These are phyloP conservation scores for Aspergillus sp. DNA, from an alignment of 2,329 filamentous ascomycete species.

Conservation along the genomic window DNA sequence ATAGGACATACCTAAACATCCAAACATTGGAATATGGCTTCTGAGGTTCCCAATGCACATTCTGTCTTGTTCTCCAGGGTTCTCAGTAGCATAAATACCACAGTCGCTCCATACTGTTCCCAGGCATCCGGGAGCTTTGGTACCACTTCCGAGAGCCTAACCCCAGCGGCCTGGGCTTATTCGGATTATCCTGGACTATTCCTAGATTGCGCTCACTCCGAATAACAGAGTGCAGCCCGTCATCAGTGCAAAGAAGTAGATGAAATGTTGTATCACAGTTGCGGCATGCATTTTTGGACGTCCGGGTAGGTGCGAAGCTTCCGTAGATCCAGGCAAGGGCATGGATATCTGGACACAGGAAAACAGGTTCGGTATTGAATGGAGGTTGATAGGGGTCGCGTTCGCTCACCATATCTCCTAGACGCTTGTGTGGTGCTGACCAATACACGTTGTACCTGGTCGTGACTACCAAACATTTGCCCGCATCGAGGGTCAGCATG, in stretches of 20 bases:
- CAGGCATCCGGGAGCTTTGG: background rate
- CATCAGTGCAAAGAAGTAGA: background rate
- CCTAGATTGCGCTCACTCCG: constrained; percentile 1
- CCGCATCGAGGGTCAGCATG: background rate
- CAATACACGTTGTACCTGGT: constrained; percentile 1
- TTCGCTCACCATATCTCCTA: background rate
- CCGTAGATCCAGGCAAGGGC: background rate
- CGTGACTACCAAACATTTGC: background rate
- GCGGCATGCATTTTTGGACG: background rate
- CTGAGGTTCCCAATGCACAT: background rate
- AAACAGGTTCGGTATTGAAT: background rate
- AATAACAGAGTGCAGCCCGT: background rate
- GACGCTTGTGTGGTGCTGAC: background rate
- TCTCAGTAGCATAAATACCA: background rate
- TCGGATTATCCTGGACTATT: background rate
- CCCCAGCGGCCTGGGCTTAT: background rate
- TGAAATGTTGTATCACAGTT: background rate
- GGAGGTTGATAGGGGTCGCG: background rate
- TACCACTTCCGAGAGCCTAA: background rate
- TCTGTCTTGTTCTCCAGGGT: background rate
- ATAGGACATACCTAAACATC: no score
- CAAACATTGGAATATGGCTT: no score
- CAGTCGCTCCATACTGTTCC: background rate
- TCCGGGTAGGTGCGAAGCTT: no score
- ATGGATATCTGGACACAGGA: background rate